Evolutionary conservation across 2,329 filamentous ascomycete species (phyloP).

Genomic region (Nothomitra cinnamomea): DNA sequence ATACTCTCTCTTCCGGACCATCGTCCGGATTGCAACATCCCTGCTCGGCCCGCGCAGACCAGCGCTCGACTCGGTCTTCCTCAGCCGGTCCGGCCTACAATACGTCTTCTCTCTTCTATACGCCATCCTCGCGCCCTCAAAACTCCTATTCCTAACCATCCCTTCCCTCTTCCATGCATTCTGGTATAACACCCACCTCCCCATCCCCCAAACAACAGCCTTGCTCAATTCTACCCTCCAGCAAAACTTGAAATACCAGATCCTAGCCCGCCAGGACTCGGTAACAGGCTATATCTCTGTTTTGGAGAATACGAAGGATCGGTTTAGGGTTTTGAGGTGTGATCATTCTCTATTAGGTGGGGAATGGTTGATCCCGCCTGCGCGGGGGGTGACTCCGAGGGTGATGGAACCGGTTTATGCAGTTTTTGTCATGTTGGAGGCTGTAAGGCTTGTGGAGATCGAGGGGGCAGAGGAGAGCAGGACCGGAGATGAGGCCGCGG

Average conservation of each 20-base stretch:
- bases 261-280: constrained; percentile 72
- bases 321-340: constrained; percentile 72
- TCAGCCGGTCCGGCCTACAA: constrained; percentile 58
- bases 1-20: constrained; percentile 34
- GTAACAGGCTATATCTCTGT: constrained; percentile 87
- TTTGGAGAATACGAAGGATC: constrained; percentile 51
- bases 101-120: constrained; percentile 48
- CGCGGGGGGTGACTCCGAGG: constrained; percentile 25
- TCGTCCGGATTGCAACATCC: constrained; percentile 24
- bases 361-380: constrained; percentile 53
- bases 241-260: constrained; percentile 45
- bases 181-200: constrained; percentile 57
- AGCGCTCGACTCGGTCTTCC: constrained; percentile 42
- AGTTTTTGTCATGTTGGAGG: constrained; percentile 91
- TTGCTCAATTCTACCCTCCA: constrained; percentile 49
- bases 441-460: constrained; percentile 61
- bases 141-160: constrained; percentile 45
- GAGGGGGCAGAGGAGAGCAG: constrained; percentile 4
- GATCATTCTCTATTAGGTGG: constrained; percentile 90
- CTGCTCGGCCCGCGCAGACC: constrained; percentile 26
- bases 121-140: constrained; percentile 49
- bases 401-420: constrained; percentile 80
- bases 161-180: constrained; percentile 59
- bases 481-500: background rate
- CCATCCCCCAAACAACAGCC: constrained; percentile 39